phyloP scores from a whole-genome alignment of 139 green algal genomes.

The Coccomyxa sp. region DNA sequence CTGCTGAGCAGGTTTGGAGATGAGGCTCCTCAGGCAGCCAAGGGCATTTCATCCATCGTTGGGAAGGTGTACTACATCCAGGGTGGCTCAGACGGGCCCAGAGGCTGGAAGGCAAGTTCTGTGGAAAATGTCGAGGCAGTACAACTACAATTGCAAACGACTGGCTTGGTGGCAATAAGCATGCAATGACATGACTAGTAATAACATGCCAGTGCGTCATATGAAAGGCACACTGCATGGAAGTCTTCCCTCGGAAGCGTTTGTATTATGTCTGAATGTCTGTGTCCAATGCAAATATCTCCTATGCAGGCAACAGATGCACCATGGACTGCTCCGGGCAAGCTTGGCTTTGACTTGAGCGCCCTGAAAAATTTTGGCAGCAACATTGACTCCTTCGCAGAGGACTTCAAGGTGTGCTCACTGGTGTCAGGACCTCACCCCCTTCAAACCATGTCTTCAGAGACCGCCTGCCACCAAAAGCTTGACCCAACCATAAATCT shows the following conservation, averaged over 20 bases:
- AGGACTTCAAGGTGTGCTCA: constrained; percentile 35
- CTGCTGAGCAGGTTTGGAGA: constrained; percentile 19
- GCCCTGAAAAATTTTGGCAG: neutral
- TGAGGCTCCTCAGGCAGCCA: constrained; percentile 19
- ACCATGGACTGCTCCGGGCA: constrained; percentile 1
- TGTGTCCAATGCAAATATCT: neutral
- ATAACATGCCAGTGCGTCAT: neutral
- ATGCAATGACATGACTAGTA: neutral
- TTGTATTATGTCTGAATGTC: too few species aligned
- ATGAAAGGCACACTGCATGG: neutral
- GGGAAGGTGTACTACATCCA: constrained; percentile 35
- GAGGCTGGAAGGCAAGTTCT: constrained; percentile 25
- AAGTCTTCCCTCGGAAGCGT: neutral
- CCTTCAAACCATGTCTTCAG: neutral
- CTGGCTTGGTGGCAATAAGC: neutral
- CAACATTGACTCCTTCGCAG: constrained; percentile 29
- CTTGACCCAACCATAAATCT: too few species aligned
- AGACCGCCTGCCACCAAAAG: too few species aligned
- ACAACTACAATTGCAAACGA: neutral
- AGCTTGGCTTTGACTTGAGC: constrained; percentile 5
- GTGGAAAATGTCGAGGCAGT: neutral
- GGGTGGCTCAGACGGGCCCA: constrained; percentile 31
- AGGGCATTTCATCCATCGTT: constrained; percentile 14
- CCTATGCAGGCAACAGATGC: neutral
- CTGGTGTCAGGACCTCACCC: neutral